Percentiles rank a stretch among this genome's conserved stretches.
Evolutionary conservation across 805 yeast species (phyloP).

Genomic region (Myxozyma neglecta): DNA sequence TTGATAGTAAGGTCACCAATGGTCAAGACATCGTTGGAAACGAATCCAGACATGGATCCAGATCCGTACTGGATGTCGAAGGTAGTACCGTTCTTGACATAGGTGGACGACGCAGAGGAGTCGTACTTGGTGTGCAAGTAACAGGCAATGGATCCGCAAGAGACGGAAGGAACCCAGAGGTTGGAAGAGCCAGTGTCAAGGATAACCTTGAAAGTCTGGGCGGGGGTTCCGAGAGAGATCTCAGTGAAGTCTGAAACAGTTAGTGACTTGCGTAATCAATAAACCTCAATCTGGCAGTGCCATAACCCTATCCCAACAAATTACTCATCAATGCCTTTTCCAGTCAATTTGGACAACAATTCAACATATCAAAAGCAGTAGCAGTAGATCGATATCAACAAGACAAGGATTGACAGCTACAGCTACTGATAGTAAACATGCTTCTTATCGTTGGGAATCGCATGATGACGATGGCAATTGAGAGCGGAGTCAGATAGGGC

Average conservation of each 20-base stretch:
- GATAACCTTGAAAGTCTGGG: conserved; percentile 88
- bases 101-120: conserved; percentile 76
- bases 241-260: conserved; percentile 69
- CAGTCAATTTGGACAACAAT: neutral
- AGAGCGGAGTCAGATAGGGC: neutral
- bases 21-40: conserved; percentile 78
- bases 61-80: conserved; percentile 89
- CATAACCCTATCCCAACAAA: conserved; percentile 4
- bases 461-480: neutral
- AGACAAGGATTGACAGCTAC: too few species aligned
- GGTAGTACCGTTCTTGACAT: conserved; percentile 80
- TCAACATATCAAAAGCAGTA: neutral
- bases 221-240: conserved; percentile 87
- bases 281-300: neutral
- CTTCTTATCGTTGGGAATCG: too few species aligned
- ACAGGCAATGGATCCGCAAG: conserved; percentile 93
- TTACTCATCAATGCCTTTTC: neutral
- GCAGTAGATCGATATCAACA: neutral
- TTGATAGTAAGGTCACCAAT: conserved; percentile 84
- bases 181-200: conserved; percentile 96
- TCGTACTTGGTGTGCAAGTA: conserved; percentile 90
- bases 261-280: neutral
- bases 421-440: too few species aligned
- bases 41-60: conserved; percentile 88
- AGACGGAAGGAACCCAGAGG: conserved; percentile 91